Base-by-base conservation (phyloP, 257 asterid genomes). In the Rhazya stricta region DNA sequence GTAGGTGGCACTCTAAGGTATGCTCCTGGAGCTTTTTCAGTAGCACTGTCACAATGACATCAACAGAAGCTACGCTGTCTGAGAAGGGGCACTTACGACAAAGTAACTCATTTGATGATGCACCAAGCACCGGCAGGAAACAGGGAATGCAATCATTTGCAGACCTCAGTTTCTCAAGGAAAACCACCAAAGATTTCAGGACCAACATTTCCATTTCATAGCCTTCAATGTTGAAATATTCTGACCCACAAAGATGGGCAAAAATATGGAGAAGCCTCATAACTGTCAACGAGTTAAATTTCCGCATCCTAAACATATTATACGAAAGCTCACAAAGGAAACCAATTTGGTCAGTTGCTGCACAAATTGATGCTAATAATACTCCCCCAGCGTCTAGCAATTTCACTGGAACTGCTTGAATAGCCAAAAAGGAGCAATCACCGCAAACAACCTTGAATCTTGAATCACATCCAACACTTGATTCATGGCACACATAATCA, bases 261-360 rank as follows among this genome's bases (percentile, higher is more conserved):
- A 95, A 92, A 74, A 86, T 72, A 82, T 95, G 99, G 74, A 95
- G 91, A 79, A 91, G 76, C 70, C 86, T 85, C 74, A 92, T 80
- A 79, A 77, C 78, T 66, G 78, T 82, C 57, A 80, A 74, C 67
- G 81, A 66, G 71, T 87, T 84, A 61, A 75, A 82, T 68, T 74
- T 83, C 81, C 67, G 86, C 79, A 71, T 77, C 72, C 83, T 77
- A 67, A 95, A 69, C 74, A 92, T 83, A 83, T 84, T 85, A 88
- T 83, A 85, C 37, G 99, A 92, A 51, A 84, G 82, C 87, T 91
- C 99, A 83, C 97, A 89, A 80, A 92, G 70, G 78, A 88, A 87
- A 78, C 93, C 94, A 79, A 91, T 74, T 57, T 86, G 87, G 81
- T 85, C 90, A 76, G 88, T 69, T n/a, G 92, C 90, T 6, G 79